Base-by-base conservation (phyloP, 257 asterid genomes). In the Solanum peruvianum region DNA sequence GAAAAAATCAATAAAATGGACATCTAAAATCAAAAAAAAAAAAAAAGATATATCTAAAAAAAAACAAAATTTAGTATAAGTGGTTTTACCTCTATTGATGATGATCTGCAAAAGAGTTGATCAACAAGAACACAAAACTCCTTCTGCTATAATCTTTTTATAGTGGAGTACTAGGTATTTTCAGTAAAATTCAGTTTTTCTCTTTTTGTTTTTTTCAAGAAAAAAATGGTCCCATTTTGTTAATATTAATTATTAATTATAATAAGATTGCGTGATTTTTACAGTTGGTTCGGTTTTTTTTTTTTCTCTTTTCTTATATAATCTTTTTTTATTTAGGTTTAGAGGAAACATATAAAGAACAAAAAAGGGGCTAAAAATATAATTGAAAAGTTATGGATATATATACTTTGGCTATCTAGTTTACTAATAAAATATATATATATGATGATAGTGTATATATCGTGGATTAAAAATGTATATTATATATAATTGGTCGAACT, bases 1-100 rank as follows among this genome's bases (percentile, higher is more conserved):
- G 87, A 86, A 88, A 92, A 73, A 89, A 52, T 27, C 88, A 88
- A 37, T 77, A 14, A 84, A 76, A 70, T 37, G 49, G 73, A 52
- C 84, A 72, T 72, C 52, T 6, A 86, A 33, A 35, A 29, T 70
- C 9, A 23, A 76, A 41, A 78, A 78, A 35, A 35, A 35, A 35
- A 35, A 35, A 35, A 1, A 5, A 3, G 5, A 88, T 1, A 85
- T 37, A 83, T 86, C 49, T 13, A 27, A 76, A 31, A 33, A 27
- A 23, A 13, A 72, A n/a, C 76, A 80, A 72, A 86, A 33, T 35
- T 64, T 5, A 52, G 49, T 21, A 76, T 35, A 14, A 23, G 25
- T 33, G 58, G 25, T 52, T 64, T 78, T 86, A 72, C 83, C 87
- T 49, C 44, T 35, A 67, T 69, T 69, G 83, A 31, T 71, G 83